Conservation (phyloP, 2,329 filamentous ascomycete genomes). For the Thielaviopsis punctulata region DNA sequence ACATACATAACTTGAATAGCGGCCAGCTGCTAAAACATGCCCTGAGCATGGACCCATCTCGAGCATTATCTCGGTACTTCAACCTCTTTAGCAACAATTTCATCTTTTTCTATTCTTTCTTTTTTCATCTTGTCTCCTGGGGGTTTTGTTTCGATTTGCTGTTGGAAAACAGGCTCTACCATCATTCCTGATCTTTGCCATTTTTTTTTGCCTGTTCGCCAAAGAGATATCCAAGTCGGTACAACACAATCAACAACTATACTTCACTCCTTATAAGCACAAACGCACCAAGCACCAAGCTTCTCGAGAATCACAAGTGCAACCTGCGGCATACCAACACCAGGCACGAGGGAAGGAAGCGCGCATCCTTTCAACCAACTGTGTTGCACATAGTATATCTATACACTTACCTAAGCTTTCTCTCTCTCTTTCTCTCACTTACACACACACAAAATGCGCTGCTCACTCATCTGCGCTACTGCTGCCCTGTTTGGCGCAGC, state of each 20-base stretch:
- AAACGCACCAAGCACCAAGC: too few relatives aligned
- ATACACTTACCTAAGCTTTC: neutral
- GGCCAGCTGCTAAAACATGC: too few relatives aligned
- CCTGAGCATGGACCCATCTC: neutral
- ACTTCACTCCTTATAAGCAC: too few relatives aligned
- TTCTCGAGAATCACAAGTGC: too few relatives aligned
- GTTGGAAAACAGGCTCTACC: neutral
- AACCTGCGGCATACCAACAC: too few relatives aligned
- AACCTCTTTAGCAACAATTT: neutral
- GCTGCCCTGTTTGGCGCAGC: constrained; percentile 2
- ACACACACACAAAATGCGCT: neutral
- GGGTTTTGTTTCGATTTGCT: constrained; percentile 1
- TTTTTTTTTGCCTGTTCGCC: too few relatives aligned
- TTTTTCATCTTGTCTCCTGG: constrained; percentile 4
- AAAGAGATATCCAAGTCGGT: too few relatives aligned
- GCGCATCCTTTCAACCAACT: too few relatives aligned
- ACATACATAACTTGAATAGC: too few relatives aligned
- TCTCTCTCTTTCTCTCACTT: too few relatives aligned
- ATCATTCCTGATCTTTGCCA: neutral
- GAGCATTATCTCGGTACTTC: neutral
- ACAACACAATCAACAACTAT: too few relatives aligned
- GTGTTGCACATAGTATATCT: neutral
- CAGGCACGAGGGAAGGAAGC: too few relatives aligned
- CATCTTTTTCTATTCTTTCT: neutral
- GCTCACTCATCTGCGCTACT: neutral